These are phyloP conservation scores for Pulveroboletus sp. DNA, from an alignment of 768 basidiomycete genomes.

Conservation along the genomic window DNA sequence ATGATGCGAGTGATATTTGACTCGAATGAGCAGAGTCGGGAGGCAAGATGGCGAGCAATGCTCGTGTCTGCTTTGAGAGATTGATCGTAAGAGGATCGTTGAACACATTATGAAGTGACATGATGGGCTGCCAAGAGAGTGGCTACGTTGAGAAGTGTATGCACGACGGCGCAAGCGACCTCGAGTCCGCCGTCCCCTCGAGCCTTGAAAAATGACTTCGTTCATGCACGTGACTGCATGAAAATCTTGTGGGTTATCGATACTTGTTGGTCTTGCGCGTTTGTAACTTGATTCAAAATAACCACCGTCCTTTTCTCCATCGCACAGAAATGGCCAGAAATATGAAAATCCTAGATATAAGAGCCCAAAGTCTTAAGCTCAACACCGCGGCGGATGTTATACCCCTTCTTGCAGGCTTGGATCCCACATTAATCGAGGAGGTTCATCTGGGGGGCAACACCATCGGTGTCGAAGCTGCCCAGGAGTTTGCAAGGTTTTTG, in stretches of 20 bases:
- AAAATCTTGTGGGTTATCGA: constrained; percentile 16
- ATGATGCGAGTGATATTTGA: constrained; percentile 36
- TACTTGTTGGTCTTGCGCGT: not conserved
- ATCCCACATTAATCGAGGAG: constrained; percentile 70
- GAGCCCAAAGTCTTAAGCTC: constrained; percentile 57
- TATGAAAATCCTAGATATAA: constrained; percentile 24
- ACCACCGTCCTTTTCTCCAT: not conserved
- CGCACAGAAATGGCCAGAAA: constrained; percentile 15
- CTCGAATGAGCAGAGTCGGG: constrained; percentile 36
- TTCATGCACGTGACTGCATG: constrained; percentile 21
- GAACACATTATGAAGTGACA: constrained; percentile 16
- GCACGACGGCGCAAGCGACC: not conserved
- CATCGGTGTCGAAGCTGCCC: constrained; percentile 84
- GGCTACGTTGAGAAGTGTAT: not conserved
- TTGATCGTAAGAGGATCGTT: constrained; percentile 60
- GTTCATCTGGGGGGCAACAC: constrained; percentile 94
- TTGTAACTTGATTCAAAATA: not conserved
- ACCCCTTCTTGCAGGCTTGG: constrained; percentile 61
- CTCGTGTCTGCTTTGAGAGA: constrained; percentile 47
- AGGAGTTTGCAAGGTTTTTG: constrained; percentile 77
- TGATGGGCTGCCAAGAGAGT: not conserved
- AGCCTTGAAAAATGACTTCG: constrained; percentile 3
- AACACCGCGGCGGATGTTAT: constrained; percentile 70
- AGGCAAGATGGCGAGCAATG: constrained; percentile 43
- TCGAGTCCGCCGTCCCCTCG: not conserved